A percentile compares a stretch with the other conserved stretches of the same genome.
Conservation (phyloP, 768 basidiomycete species). For the Ramaria sp. region DNA sequence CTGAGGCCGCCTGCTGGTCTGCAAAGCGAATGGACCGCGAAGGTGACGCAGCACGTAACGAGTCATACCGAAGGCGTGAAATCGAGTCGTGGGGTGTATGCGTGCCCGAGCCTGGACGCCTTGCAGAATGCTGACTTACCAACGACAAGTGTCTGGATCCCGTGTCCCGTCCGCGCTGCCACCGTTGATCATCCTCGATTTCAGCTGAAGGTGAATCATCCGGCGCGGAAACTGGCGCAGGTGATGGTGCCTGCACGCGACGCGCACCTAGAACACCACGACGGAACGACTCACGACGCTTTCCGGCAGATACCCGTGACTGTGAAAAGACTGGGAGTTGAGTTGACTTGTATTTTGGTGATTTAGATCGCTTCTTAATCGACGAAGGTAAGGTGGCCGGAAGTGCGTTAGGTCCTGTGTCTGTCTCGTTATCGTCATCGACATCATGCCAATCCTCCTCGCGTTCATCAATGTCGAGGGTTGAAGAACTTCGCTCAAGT, state of each 20-base stretch:
- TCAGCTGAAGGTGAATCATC: neutral
- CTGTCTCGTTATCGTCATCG: slow-evolving; percentile 7
- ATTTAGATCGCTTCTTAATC: neutral
- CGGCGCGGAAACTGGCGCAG: neutral
- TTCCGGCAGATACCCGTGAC: slow-evolving; percentile 17
- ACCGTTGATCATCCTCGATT: neutral
- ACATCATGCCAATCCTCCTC: slow-evolving; percentile 14
- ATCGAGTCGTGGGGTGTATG: slow-evolving; percentile 13
- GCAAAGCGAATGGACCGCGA: slow-evolving; percentile 34
- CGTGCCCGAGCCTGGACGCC: slow-evolving; percentile 9
- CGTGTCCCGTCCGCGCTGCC: neutral
- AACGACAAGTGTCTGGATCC: neutral
- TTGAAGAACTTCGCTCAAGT: slow-evolving; percentile 8
- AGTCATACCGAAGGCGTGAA: slow-evolving; percentile 9
- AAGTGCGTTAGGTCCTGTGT: slow-evolving; percentile 9
- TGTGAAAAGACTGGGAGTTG: neutral
- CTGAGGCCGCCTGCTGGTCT: slow-evolving; percentile 17
- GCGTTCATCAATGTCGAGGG: slow-evolving; percentile 10
- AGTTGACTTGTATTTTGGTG: neutral
- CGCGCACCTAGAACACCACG: neutral
- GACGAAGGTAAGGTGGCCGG: slow-evolving; percentile 15
- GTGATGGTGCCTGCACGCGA: neutral
- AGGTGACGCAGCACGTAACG: slow-evolving; percentile 31
- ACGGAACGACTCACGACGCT: slow-evolving; percentile 10
- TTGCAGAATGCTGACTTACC: neutral